Conservation (phyloP, 345 rosid species). For the Syzygium aromaticum region DNA sequence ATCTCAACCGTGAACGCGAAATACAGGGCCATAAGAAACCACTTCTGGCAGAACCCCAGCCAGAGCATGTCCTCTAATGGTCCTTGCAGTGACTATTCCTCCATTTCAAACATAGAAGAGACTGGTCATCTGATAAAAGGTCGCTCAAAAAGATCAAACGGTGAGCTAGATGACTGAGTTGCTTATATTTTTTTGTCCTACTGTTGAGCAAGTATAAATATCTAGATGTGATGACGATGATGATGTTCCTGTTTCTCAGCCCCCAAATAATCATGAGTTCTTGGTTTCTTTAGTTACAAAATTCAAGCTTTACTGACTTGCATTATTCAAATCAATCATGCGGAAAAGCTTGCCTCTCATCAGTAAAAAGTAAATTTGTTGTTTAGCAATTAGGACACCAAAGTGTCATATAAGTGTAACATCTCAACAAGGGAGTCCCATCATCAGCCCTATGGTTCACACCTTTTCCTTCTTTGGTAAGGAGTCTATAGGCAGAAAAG, state of each 20-base stretch:
- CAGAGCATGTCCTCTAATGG: conserved; percentile 30
- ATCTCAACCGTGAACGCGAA: conserved; percentile 53
- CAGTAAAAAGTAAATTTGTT: neutral
- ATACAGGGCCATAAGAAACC: conserved; percentile 56
- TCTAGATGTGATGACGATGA: neutral
- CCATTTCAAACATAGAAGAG: conserved; percentile 24
- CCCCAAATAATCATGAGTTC: neutral
- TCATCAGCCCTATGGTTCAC: neutral
- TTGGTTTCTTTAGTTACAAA: neutral
- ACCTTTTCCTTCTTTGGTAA: no score
- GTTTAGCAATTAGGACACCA: neutral
- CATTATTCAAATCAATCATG: neutral
- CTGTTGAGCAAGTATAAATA: neutral
- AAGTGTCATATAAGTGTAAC: neutral
- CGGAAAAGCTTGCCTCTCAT: neutral
- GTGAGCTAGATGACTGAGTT: neutral
- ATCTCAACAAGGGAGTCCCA: neutral
- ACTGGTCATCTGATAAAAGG: conserved; percentile 13
- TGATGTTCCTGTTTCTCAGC: neutral
- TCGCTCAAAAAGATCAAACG: neutral
- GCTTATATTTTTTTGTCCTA: neutral
- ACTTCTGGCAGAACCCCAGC: conserved; percentile 76
- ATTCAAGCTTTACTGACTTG: neutral
- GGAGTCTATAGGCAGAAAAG: no score
- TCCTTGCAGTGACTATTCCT: conserved; percentile 15